Conservation (phyloP, 495 filamentous ascomycete genomes). For the Lophium mytilinum region DNA sequence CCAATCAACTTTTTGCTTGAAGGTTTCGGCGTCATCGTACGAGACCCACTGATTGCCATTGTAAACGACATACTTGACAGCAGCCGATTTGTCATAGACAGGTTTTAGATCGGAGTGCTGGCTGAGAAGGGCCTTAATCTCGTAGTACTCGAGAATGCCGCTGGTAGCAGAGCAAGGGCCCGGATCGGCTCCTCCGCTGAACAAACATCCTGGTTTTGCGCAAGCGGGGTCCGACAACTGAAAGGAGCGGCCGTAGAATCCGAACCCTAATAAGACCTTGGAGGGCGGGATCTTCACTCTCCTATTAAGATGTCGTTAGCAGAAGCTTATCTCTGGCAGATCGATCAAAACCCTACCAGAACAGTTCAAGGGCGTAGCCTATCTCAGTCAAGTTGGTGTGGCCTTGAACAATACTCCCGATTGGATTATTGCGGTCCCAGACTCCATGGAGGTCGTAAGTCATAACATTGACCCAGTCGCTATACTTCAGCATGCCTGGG, state of each 20-base stretch:
- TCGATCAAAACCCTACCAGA: no score
- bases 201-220: constrained; percentile 26
- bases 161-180: constrained; percentile 32
- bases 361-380: constrained; percentile 26
- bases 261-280: constrained; percentile 39
- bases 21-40: constrained; percentile 38
- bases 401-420: constrained; percentile 23
- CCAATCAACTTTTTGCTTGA: constrained; percentile 36
- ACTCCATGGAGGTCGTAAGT: constrained; percentile 40
- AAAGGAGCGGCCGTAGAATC: constrained; percentile 38
- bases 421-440: constrained; percentile 29
- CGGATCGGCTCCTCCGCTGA: constrained; percentile 22
- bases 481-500: constrained; percentile 10
- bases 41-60: constrained; percentile 41
- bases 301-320: no score
- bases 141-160: constrained; percentile 35
- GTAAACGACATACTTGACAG: constrained; percentile 37
- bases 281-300: constrained; percentile 28
- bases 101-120: not conserved
- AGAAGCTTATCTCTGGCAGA: no score
- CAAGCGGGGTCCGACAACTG: constrained; percentile 34
- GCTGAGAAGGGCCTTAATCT: constrained; percentile 35
- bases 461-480: constrained; percentile 36
- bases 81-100: constrained; percentile 26
- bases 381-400: constrained; percentile 42